phyloP scores from a whole-genome alignment of 1,139 yeast genomes.

The Blastobotrys buckinghamii region DNA sequence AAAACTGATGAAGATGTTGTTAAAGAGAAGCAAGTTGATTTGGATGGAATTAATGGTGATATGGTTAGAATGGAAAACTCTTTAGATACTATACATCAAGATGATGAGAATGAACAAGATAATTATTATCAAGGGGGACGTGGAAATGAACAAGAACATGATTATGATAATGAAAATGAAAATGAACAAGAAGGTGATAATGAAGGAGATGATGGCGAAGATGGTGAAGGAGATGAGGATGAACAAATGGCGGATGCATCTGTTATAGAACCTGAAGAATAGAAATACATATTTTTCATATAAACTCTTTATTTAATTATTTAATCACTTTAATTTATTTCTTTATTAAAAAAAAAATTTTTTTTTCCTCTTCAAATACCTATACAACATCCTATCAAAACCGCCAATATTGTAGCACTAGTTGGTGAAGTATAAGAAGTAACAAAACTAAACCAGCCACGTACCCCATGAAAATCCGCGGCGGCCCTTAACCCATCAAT shows the following conservation, averaged over 20 bases:
- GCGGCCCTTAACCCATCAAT: too few relatives aligned
- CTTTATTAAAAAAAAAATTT: background rate
- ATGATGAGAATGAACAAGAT: conserved; percentile 2
- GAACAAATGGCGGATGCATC: background rate
- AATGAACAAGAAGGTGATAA: background rate
- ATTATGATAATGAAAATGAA: background rate
- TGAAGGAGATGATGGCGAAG: background rate
- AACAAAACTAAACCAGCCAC: background rate
- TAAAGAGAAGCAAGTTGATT: background rate
- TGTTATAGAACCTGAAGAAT: background rate
- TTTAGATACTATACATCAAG: background rate
- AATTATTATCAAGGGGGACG: conserved; percentile 1
- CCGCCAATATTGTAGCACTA: conserved; percentile 3
- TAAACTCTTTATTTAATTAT: background rate
- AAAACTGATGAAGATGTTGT: background rate
- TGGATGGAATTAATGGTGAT: background rate
- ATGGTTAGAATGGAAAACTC: background rate
- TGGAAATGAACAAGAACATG: conserved; percentile 4
- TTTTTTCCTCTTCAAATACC: conserved; percentile 5
- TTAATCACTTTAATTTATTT: too few relatives aligned
- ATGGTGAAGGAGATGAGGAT: background rate
- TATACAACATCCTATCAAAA: conserved; percentile 1
- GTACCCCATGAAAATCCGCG: too few relatives aligned
- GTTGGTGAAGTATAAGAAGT: conserved; percentile 2
- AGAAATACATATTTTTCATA: background rate